A percentile compares a stretch with the other conserved stretches of the same genome.
These are phyloP conservation scores for Blastocystis sp. DNA, from an alignment of 352 stramenopile species.

Conservation along the genomic window DNA sequence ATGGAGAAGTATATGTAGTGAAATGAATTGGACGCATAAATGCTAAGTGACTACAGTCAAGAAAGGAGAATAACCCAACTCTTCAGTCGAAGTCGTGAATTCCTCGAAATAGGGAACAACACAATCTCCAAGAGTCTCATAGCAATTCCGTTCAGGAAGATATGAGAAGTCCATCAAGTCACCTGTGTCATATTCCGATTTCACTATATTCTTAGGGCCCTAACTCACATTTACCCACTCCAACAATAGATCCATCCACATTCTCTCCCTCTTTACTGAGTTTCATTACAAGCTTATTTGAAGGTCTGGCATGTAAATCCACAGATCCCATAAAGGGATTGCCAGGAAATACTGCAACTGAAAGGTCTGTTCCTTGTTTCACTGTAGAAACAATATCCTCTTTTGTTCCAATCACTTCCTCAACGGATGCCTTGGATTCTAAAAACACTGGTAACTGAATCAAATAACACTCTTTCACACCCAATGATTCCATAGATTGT, in stretches of 20 bases:
- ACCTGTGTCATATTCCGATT: neutral
- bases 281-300: slow-evolving; percentile 24
- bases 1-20: neutral
- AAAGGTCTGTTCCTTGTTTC: neutral
- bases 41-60: neutral
- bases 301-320: neutral
- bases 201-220: neutral
- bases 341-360: neutral
- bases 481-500: neutral
- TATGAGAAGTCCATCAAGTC: neutral
- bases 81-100: neutral
- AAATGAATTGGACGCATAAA: slow-evolving; percentile 8
- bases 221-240: neutral
- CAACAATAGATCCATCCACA: neutral
- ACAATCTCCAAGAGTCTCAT: neutral
- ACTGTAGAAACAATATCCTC: neutral
- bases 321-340: slow-evolving; percentile 2
- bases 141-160: neutral
- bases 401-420: neutral
- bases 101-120: slow-evolving; percentile 6
- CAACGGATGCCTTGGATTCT: neutral
- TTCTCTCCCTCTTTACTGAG: neutral
- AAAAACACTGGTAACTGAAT: neutral
- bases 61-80: neutral
- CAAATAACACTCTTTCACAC: neutral